Evolutionary conservation across 805 yeast genomes (phyloP), one percentile per base, ranked within the genome.

Genomic region (Yamadazyma sp.): DNA sequence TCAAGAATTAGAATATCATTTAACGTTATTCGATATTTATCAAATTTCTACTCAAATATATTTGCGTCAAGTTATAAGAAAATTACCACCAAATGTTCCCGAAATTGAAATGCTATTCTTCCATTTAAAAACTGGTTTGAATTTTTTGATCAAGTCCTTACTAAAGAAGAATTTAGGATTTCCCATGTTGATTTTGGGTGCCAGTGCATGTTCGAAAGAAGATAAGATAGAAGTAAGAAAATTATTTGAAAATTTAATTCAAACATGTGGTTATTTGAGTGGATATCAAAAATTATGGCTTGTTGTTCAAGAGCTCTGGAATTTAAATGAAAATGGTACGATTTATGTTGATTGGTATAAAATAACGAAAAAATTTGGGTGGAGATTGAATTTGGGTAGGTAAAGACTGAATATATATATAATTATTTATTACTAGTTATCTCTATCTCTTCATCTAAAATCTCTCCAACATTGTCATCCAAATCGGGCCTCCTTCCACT

Each of bases 301-400:
- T 61, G 60, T 45, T 14, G 27, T 69, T 10, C 45, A 57, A 33
- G 58, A 58, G 31, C 58, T 60, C 24, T 70, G 76, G 76, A 53
- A 48, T 15, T 27, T 50, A 23, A 65, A 66, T 38, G 35, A 47
- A 4, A 44, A 48, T n/a, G 60, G 61, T 5, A 44, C 44, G 8
- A 38, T 47, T 14, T 60, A 53, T 40, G 59, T 65, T n/a, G 73
- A 70, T 45, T 71, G 74, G 73, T 55, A 56, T 29, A 63, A 61
- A 22, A 52, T 69, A 8, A 59, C 68, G 3, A 57, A 55, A 15
- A 50, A 55, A 29, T 40, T 68, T 38, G 73, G 71, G 1, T 69
- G 74, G 74, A 49, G 42, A 21, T 21, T 56, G 13, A 55, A 53
- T 33, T 24, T 54, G 28, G 60, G 43, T n/a, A n/a, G 43, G 13